Evolutionary conservation across 192 early-diverging fungal genomes (phyloP).

Genomic region (Coemansia sp.): DNA sequence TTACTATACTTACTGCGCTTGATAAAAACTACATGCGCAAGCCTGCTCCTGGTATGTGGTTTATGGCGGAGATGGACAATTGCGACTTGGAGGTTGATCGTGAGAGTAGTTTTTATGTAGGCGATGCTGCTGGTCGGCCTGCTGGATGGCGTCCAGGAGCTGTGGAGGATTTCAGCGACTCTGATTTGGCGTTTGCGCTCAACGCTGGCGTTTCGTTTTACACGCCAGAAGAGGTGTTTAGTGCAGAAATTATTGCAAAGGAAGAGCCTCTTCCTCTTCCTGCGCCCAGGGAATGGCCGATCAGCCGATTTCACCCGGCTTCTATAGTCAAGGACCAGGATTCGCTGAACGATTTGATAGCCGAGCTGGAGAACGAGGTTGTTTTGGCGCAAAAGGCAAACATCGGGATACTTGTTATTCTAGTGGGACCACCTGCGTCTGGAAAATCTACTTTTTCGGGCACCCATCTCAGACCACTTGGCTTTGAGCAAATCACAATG

Average conservation of each 20-base stretch:
- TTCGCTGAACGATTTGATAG: conserved; percentile 10
- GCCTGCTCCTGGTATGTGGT: conserved; percentile 50
- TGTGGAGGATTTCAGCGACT: conserved; percentile 77
- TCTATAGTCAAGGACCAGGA: background rate
- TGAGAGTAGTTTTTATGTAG: conserved; percentile 75
- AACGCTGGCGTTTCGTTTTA: conserved; percentile 73
- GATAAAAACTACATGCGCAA: conserved; percentile 61
- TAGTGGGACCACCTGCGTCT: conserved; percentile 80
- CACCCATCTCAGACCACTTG: conserved; percentile 61
- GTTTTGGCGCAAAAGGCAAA: conserved; percentile 23
- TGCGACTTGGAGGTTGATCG: conserved; percentile 52
- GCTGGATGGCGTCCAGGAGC: conserved; percentile 61
- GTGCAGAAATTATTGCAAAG: conserved; percentile 42
- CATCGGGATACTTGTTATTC: conserved; percentile 64
- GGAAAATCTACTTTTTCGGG: conserved; percentile 80
- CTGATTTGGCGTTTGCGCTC: conserved; percentile 81
- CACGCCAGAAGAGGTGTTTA: conserved; percentile 82
- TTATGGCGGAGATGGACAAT: conserved; percentile 35
- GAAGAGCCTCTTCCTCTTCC: conserved; percentile 31
- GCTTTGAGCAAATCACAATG: conserved; percentile 78
- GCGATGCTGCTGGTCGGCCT: conserved; percentile 89
- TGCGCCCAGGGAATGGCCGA: conserved; percentile 1
- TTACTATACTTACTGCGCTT: conserved; percentile 71
- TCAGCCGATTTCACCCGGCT: conserved; percentile 18
- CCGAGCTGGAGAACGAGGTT: conserved; percentile 23